These are phyloP conservation scores for Allodekkera sacchari DNA, from an alignment of 805 yeast species.

Conservation along the genomic window DNA sequence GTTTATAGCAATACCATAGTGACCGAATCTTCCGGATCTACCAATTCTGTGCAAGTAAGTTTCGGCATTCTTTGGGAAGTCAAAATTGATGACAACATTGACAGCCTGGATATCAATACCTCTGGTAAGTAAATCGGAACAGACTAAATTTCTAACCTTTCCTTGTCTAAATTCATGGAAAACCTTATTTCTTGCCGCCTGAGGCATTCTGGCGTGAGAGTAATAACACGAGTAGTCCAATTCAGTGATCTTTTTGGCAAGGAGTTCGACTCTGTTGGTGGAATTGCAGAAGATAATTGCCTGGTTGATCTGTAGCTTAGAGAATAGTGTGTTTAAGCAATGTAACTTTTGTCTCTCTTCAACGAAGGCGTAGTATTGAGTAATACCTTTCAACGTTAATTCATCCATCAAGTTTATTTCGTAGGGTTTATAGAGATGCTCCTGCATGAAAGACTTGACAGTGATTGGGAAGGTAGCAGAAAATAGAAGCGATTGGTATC, in stretches of 20 bases:
- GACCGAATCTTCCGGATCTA: conserved; percentile 98
- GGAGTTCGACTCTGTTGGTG: conserved; percentile 88
- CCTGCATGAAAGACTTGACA: conserved; percentile 87
- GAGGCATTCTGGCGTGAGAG: conserved; percentile 97
- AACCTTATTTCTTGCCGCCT: conserved; percentile 92
- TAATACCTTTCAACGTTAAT: conserved; percentile 89
- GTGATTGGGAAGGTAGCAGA: conserved; percentile 95
- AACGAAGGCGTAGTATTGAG: conserved; percentile 97
- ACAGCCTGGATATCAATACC: conserved; percentile 99
- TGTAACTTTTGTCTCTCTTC: conserved; percentile 95
- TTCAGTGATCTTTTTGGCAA: conserved; percentile 94
- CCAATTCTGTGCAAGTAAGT: conserved; percentile 97
- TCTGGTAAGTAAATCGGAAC: conserved; percentile 93
- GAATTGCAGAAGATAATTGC: conserved; percentile 97
- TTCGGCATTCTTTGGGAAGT: conserved; percentile 97
- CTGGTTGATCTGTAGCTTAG: conserved; percentile 92
- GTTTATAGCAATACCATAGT: conserved; percentile 94
- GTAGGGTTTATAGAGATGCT: conserved; percentile 83
- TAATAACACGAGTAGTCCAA: conserved; percentile 94
- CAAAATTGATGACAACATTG: conserved; percentile 94
- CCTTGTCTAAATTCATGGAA: conserved; percentile 99
- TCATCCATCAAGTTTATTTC: conserved; percentile 98
- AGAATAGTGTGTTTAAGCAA: conserved; percentile 89
- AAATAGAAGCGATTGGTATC: conserved; percentile 78
- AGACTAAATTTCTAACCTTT: conserved; percentile 91